These are phyloP conservation scores for Daldinia grandis DNA, from an alignment of 495 filamentous ascomycete genomes.

Conservation along the genomic window DNA sequence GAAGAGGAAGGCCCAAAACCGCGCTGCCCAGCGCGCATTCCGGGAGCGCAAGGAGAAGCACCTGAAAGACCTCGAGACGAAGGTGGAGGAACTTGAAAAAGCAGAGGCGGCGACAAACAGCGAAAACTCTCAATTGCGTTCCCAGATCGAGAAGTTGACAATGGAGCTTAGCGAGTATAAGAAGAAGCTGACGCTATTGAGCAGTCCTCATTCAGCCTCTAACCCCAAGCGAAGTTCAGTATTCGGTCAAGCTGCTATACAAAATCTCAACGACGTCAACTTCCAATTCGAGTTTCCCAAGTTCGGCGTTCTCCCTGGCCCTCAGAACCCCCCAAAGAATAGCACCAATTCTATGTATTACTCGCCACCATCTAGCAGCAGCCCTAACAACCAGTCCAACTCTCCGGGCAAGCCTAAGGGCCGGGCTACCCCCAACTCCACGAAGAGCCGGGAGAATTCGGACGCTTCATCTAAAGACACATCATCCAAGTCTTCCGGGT, in stretches of 20 bases:
- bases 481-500: slow-evolving; percentile 47
- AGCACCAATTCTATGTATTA: slow-evolving; percentile 45
- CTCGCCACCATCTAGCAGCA: slow-evolving; percentile 35
- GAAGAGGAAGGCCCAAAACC: slow-evolving; percentile 99
- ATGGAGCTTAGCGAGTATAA: slow-evolving; percentile 88
- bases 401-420: slow-evolving; percentile 47
- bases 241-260: slow-evolving; percentile 60
- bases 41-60: slow-evolving; percentile 98
- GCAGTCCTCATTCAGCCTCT: slow-evolving; percentile 31
- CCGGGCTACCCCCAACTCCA: slow-evolving; percentile 41
- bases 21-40: slow-evolving; percentile 96
- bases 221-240: slow-evolving; percentile 29
- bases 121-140: slow-evolving; percentile 84
- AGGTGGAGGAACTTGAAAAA: slow-evolving; percentile 92
- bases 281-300: slow-evolving; percentile 96
- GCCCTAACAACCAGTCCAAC: slow-evolving; percentile 43
- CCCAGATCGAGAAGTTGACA: slow-evolving; percentile 86
- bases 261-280: slow-evolving; percentile 73
- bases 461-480: slow-evolving; percentile 48
- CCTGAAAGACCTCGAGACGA: slow-evolving; percentile 92
- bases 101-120: slow-evolving; percentile 81
- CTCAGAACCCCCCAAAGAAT: slow-evolving; percentile 63
- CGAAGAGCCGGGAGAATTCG: slow-evolving; percentile 38
- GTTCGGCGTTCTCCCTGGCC: slow-evolving; percentile 78
- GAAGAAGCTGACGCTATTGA: slow-evolving; percentile 75